Base-by-base conservation (phyloP, 768 basidiomycete species). In the Rhodosporidiobolus sp. region DNA sequence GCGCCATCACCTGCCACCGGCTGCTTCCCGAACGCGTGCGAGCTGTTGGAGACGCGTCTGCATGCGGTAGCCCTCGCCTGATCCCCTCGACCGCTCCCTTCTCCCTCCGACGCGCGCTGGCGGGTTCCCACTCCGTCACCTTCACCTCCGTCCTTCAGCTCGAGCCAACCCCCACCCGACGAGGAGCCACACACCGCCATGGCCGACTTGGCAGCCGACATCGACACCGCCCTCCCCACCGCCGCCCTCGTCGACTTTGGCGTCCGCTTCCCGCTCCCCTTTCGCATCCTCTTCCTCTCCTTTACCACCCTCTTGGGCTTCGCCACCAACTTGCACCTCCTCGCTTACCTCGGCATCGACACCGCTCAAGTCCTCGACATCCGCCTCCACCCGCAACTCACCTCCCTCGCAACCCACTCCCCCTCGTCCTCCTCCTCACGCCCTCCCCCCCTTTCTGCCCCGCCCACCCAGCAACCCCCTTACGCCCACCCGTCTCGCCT, bases 261-360 rank as follows among this genome's bases (percentile, higher is more conserved):
- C 10, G 43, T 71, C n/a, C 28, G 30, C 26, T 84, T 95, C 79
- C 95, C 96, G 19, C 85, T 99, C 1, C 95, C 96, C 1, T 97
- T 93, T 80, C 90, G 96, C 73, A 91, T 92, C 34, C 86, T 96
- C 69, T 86, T 87, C 75, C 69, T 77, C 48, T 59, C 65, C 11
- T 65, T 74, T 60, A 85, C 96, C 69, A 84, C 87, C 65, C 89
- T 90, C 28, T 77, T 91, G 46, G 94, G 92, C 19, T 99, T 95
- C 94, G 93, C 93, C 0, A 87, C 89, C 46, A 99, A 98, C 81
- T 82, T 98, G 12, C 94, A 98, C 81, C 86, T 90, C 60, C 87
- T 98, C 57, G 84, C 88, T 74, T 75, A 84, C 19, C 83, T 89
- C 24, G 88, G 90, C 30, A 82, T 98, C 52, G 93, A 99, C 80